phyloP scores from a whole-genome alignment of 768 basidiomycete genomes.

The Pisolithus orientalis region DNA sequence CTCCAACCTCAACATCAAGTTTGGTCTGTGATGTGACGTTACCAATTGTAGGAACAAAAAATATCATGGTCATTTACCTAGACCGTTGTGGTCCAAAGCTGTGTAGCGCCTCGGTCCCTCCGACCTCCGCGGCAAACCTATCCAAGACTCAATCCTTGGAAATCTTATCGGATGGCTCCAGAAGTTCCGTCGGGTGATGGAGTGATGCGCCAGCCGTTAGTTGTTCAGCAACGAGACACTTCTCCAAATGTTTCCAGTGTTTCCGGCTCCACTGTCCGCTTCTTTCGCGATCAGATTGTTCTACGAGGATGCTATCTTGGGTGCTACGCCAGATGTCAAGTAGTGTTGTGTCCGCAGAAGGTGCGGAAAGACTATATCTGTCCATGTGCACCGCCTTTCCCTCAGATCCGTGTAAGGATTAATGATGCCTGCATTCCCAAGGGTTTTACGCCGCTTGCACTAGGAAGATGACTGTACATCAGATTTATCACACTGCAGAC shows the following conservation, averaged over 20 bases:
- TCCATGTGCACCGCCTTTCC: slow-evolving; percentile 10
- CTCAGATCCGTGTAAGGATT: slow-evolving; percentile 17
- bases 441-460: slow-evolving; percentile 33
- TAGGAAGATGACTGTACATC: slow-evolving; percentile 64
- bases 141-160: slow-evolving; percentile 51
- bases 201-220: slow-evolving; percentile 37
- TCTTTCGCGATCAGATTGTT: slow-evolving; percentile 16
- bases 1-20: slow-evolving; percentile 25
- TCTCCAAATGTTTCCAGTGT: slow-evolving; percentile 78
- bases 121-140: slow-evolving; percentile 47
- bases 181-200: slow-evolving; percentile 23
- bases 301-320: slow-evolving; percentile 25
- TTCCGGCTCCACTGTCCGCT: slow-evolving; percentile 56
- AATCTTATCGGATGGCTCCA: slow-evolving; percentile 51
- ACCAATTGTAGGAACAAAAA: not conserved
- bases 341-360: slow-evolving; percentile 28
- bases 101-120: slow-evolving; percentile 35
- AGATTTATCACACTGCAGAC: slow-evolving; percentile 85
- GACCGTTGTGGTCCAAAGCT: slow-evolving; percentile 50
- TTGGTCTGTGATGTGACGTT: slow-evolving; percentile 5
- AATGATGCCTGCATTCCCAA: slow-evolving; percentile 24
- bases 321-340: slow-evolving; percentile 25
- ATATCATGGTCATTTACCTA: slow-evolving; percentile 35
- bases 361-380: slow-evolving; percentile 14
- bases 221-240: slow-evolving; percentile 70